phyloP scores from a whole-genome alignment of 805 yeast genomes.

The Kuraishia capsulata region DNA sequence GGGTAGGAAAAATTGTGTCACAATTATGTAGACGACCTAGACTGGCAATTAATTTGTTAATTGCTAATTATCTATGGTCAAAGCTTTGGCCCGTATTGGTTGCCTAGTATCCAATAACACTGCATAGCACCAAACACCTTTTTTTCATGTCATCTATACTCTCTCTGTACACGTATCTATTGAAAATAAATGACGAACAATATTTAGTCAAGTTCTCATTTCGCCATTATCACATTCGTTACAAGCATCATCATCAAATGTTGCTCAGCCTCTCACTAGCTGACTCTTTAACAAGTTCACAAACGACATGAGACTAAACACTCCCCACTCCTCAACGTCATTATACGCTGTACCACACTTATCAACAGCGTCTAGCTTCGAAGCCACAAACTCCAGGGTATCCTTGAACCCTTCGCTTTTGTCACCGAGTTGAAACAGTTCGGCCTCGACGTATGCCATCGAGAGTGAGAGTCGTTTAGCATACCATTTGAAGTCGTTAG shows the following conservation, averaged over 20 bases:
- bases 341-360: conserved; percentile 51
- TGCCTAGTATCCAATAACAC: no score
- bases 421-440: conserved; percentile 76
- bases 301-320: conserved; percentile 56
- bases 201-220: no score
- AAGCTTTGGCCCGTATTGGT: no score
- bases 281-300: conserved; percentile 67
- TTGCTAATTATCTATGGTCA: no score
- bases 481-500: conserved; percentile 88
- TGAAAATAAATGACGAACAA: no score
- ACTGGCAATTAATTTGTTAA: no score
- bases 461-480: conserved; percentile 70
- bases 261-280: conserved; percentile 43
- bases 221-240: no score
- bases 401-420: conserved; percentile 40
- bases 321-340: conserved; percentile 66
- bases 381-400: conserved; percentile 58
- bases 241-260: background rate
- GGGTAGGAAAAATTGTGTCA: no score
- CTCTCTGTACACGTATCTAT: no score
- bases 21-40: no score
- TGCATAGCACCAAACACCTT: no score
- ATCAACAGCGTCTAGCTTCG: conserved; percentile 44
- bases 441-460: conserved; percentile 64
- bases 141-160: no score